Conservation (phyloP, 1,284 basidiomycete species). For the Fomes fomentarius region DNA sequence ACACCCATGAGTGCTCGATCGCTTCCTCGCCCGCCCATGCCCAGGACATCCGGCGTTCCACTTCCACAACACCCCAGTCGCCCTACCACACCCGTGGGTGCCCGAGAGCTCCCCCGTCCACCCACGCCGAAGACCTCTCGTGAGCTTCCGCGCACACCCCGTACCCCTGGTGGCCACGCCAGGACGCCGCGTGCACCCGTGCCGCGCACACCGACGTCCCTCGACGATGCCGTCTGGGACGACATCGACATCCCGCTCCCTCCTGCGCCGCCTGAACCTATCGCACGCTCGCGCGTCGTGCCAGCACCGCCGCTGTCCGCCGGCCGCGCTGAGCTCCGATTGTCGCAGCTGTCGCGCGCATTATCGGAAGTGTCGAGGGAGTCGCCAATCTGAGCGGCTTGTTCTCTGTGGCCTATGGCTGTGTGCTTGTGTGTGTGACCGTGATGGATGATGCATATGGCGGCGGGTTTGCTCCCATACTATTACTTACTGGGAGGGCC, state of each 20-base stretch:
- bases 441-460: too few species aligned
- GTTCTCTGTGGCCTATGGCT: not conserved
- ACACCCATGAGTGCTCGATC: too few species aligned
- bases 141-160: not conserved
- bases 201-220: slow-evolving; percentile 23
- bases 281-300: slow-evolving; percentile 1
- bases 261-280: slow-evolving; percentile 2
- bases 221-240: slow-evolving; percentile 19
- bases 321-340: slow-evolving; percentile 15
- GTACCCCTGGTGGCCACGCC: slow-evolving; percentile 8
- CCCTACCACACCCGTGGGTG: not conserved
- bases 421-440: not conserved
- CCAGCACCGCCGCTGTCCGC: slow-evolving; percentile 1
- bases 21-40: too few species aligned
- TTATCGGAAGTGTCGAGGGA: slow-evolving; percentile 20
- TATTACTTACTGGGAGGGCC: too few species aligned
- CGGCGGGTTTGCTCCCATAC: not conserved
- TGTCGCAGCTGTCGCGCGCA: slow-evolving; percentile 18
- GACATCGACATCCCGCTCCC: slow-evolving; percentile 7
- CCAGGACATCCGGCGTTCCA: too few species aligned
- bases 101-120: not conserved
- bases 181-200: slow-evolving; percentile 8
- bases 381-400: slow-evolving; percentile 3
- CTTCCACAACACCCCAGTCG: too few species aligned
- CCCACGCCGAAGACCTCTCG: slow-evolving; percentile 5